A percentile compares a stretch with the other conserved stretches of the same genome.
Conservation (phyloP, 2,329 filamentous ascomycete genomes). For the Penicillium sp. region DNA sequence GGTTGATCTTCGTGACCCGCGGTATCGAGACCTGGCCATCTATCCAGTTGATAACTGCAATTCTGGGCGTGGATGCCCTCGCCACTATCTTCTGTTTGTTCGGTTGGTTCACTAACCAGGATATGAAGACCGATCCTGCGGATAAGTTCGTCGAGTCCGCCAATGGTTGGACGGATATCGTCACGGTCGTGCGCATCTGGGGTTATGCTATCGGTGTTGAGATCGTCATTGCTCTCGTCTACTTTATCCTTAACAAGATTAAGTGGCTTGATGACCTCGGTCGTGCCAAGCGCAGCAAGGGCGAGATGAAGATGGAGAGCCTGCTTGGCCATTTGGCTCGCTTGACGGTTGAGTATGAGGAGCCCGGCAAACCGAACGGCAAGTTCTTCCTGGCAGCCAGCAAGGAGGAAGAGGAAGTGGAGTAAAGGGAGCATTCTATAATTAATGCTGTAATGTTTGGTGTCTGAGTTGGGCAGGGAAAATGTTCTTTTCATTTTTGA, state of each 20-base stretch:
- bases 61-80: slow-evolving; percentile 67
- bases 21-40: slow-evolving; percentile 72
- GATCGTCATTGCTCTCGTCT: slow-evolving; percentile 52
- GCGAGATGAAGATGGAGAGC: slow-evolving; percentile 53
- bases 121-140: slow-evolving; percentile 31
- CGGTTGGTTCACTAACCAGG: slow-evolving; percentile 66
- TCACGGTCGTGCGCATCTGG: slow-evolving; percentile 53
- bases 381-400: slow-evolving; percentile 43
- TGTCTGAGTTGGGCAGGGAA: background rate
- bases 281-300: slow-evolving; percentile 46
- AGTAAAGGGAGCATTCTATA: slow-evolving; percentile 22
- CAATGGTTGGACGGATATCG: slow-evolving; percentile 60
- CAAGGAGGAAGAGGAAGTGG: slow-evolving; percentile 47
- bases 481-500: background rate
- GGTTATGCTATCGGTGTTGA: slow-evolving; percentile 51
- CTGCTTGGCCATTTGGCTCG: slow-evolving; percentile 50
- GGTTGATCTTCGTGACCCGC: slow-evolving; percentile 94
- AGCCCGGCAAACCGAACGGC: slow-evolving; percentile 44
- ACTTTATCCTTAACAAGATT: slow-evolving; percentile 48
- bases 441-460: background rate
- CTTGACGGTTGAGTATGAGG: slow-evolving; percentile 51
- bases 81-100: slow-evolving; percentile 74
- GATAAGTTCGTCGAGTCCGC: slow-evolving; percentile 34
- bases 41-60: slow-evolving; percentile 68
- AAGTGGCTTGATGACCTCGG: slow-evolving; percentile 49